These are phyloP conservation scores for Eucalyptus albens DNA, from an alignment of 345 rosid genomes.

Conservation along the genomic window DNA sequence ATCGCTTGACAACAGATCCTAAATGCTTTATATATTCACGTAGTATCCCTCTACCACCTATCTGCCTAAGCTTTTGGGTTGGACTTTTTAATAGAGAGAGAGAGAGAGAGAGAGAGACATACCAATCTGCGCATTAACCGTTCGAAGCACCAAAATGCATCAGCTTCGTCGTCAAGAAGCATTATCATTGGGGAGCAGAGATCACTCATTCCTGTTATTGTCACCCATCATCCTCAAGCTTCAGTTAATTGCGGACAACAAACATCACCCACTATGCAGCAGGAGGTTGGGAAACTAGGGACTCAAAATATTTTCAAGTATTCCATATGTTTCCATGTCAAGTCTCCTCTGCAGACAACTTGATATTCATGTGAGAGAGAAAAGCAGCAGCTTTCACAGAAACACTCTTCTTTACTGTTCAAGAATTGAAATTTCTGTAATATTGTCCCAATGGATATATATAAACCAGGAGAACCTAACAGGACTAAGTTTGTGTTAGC, in stretches of 20 bases:
- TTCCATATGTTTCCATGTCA: not conserved
- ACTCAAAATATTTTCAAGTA: not conserved
- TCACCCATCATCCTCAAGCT: not conserved
- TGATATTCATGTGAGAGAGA: not conserved
- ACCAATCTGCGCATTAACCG: constrained; percentile 98
- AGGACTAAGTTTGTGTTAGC: not conserved
- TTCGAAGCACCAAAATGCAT: constrained; percentile 98
- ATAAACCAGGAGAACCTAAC: not conserved
- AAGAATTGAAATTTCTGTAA: not conserved
- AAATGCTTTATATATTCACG: too few species aligned
- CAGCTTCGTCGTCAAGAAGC: constrained; percentile 89
- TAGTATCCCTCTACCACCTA: too few species aligned
- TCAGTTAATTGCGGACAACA: not conserved
- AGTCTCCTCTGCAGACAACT: not conserved
- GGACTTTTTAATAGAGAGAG: too few species aligned
- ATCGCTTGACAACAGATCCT: too few species aligned
- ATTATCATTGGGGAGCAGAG: constrained; percentile 99
- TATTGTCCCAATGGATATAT: not conserved
- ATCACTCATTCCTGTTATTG: constrained; percentile 89
- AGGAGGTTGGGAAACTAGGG: not conserved
- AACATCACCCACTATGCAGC: not conserved
- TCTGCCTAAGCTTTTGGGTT: too few species aligned
- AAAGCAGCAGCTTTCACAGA: not conserved
- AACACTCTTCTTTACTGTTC: not conserved
- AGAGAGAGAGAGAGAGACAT: not conserved